A percentile compares a stretch with the other conserved stretches of the same genome.
These are phyloP conservation scores for Malus asiatica DNA, from an alignment of 306 rosid species.

Conservation along the genomic window DNA sequence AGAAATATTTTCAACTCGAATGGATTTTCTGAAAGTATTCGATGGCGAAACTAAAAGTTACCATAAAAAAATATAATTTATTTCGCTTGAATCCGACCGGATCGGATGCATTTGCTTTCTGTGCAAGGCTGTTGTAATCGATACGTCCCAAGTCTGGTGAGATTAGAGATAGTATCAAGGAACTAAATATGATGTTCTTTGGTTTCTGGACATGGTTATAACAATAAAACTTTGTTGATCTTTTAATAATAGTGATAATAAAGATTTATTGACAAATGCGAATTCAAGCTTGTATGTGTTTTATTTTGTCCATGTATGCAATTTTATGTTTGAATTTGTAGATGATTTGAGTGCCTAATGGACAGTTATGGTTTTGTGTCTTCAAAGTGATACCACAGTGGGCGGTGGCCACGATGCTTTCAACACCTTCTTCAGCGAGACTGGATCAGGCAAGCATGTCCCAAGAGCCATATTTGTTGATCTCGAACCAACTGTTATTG, in stretches of 20 bases:
- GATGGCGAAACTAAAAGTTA: not conserved
- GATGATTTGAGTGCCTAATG: not conserved
- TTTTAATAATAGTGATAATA: not conserved
- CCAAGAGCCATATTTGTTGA: conserved; percentile 92
- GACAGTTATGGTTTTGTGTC: not conserved
- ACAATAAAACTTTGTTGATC: not conserved
- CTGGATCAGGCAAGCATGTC: conserved; percentile 91
- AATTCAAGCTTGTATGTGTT: not conserved
- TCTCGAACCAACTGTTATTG: conserved; percentile 95
- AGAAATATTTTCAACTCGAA: not conserved
- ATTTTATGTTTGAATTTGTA: not conserved
- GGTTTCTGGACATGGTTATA: not conserved
- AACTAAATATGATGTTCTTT: not conserved
- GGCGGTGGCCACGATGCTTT: conserved; percentile 90
- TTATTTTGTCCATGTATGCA: not conserved
- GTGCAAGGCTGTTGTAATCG: not conserved
- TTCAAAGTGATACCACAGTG: conserved; percentile 47
- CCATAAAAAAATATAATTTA: not conserved
- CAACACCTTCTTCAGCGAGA: conserved; percentile 96
- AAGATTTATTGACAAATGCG: too few relatives aligned
- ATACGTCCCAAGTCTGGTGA: not conserved
- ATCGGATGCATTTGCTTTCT: not conserved
- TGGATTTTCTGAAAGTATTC: not conserved
- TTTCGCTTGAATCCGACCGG: not conserved
- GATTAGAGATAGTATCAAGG: not conserved